Conservation (phyloP, 768 basidiomycete genomes). For the Mrakia blollopis region DNA sequence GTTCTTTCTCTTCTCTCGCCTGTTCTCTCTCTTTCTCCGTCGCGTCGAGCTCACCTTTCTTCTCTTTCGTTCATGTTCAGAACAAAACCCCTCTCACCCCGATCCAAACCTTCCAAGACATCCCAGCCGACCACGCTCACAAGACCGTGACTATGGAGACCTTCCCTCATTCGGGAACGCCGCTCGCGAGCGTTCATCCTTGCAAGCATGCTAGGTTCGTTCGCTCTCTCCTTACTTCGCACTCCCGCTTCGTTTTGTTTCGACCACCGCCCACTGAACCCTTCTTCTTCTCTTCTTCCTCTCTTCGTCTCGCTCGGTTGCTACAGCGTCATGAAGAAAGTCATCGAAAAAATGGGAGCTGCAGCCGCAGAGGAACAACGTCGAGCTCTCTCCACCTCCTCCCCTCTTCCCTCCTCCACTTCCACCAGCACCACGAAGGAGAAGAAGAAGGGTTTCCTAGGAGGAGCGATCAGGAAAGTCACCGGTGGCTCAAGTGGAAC, state of each 20-base stretch:
- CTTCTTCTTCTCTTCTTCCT: not conserved
- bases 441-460: conserved; percentile 67
- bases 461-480: conserved; percentile 62
- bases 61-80: conserved; percentile 47
- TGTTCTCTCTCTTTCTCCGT: not conserved
- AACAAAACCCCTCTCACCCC: conserved; percentile 83
- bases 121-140: conserved; percentile 92
- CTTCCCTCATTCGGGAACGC: conserved; percentile 56
- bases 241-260: conserved; percentile 44
- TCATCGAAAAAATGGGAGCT: conserved; percentile 32
- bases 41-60: not conserved
- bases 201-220: conserved; percentile 58
- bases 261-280: too few species aligned
- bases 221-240: too few species aligned
- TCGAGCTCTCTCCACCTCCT: conserved; percentile 15
- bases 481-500: conserved; percentile 57
- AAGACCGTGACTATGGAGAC: conserved; percentile 98
- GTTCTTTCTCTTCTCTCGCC: conserved; percentile 29
- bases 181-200: conserved; percentile 24
- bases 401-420: too few species aligned
- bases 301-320: not conserved
- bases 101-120: conserved; percentile 90
- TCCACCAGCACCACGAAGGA: not conserved
- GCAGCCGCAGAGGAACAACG: conserved; percentile 23
- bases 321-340: conserved; percentile 93